These are phyloP conservation scores for Xylaria cubensis DNA, from an alignment of 495 filamentous ascomycete species.

Conservation along the genomic window DNA sequence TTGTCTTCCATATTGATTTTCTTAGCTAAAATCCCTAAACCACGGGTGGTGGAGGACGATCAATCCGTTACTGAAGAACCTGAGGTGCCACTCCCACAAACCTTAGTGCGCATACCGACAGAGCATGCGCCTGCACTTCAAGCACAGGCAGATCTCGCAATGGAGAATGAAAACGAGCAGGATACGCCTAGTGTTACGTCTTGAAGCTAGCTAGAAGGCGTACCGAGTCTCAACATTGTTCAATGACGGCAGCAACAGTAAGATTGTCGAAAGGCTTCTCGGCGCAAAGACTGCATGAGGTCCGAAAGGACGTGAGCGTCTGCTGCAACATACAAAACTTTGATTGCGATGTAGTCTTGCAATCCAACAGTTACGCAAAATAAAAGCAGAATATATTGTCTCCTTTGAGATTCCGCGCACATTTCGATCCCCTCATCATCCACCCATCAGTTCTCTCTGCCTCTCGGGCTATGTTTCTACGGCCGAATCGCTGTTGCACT, in stretches of 20 bases:
- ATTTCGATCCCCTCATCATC: too few species aligned
- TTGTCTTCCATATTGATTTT: constrained; percentile 20
- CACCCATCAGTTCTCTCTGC: too few species aligned
- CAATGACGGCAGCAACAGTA: background rate
- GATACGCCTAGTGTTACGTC: constrained; percentile 29
- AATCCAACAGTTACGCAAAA: too few species aligned
- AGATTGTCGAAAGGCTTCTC: background rate
- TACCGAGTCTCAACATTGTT: background rate
- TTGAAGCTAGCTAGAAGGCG: constrained; percentile 16
- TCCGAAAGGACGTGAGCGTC: background rate
- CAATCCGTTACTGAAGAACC: constrained; percentile 44
- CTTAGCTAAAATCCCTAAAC: constrained; percentile 66
- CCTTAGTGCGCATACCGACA: constrained; percentile 80
- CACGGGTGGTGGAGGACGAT: constrained; percentile 49
- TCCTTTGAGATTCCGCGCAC: too few species aligned
- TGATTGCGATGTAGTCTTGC: too few species aligned
- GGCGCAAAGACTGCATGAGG: background rate
- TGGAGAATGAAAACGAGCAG: constrained; percentile 49
- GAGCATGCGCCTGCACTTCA: constrained; percentile 67
- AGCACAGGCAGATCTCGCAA: constrained; percentile 52
- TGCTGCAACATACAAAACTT: background rate
- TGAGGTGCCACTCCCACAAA: constrained; percentile 71
- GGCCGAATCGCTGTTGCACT: too few species aligned
- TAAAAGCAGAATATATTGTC: too few species aligned
- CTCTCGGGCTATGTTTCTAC: too few species aligned